Evolutionary conservation across 2,329 filamentous ascomycete genomes (phyloP).

Genomic region (Phyllosticta citriasiana): DNA sequence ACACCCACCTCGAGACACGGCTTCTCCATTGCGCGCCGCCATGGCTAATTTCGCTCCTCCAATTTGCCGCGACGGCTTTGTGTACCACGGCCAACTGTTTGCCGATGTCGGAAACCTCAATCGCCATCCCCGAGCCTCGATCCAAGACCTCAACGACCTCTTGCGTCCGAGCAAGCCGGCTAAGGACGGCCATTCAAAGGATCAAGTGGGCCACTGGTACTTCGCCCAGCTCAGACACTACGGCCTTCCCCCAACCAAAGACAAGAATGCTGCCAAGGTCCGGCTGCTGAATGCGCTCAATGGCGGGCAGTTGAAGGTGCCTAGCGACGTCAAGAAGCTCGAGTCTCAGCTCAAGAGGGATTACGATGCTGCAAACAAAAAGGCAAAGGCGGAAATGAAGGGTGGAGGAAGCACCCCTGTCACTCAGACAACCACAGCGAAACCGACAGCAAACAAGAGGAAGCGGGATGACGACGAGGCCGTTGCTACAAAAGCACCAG

Average conservation of each 20-base stretch:
- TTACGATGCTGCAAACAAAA: conserved; percentile 42
- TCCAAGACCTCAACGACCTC: conserved; percentile 21
- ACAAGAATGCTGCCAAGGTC: conserved; percentile 50
- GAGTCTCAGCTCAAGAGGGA: conserved; percentile 49
- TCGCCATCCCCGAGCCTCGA: conserved; percentile 21
- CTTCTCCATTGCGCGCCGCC: background rate
- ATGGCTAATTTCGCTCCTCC: conserved; percentile 23
- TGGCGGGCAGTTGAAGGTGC: conserved; percentile 39
- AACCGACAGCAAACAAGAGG: background rate
- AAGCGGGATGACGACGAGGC: background rate
- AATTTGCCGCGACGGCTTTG: conserved; percentile 18
- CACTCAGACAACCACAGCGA: conserved; percentile 10
- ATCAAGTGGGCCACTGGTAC: conserved; percentile 51
- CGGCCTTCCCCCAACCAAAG: conserved; percentile 46
- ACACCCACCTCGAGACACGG: background rate
- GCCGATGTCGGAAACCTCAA: conserved; percentile 23
- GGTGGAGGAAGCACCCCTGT: conserved; percentile 9
- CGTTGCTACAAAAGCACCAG: background rate
- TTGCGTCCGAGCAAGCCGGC: conserved; percentile 18
- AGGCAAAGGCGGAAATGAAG: conserved; percentile 32
- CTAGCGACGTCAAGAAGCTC: conserved; percentile 37
- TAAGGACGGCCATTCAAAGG: conserved; percentile 22
- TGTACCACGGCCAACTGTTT: conserved; percentile 22
- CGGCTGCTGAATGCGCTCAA: conserved; percentile 49
- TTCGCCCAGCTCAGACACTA: conserved; percentile 55